Evolutionary conservation across 2,329 filamentous ascomycete species (phyloP).

Genomic region (Aspergillus cejpii): DNA sequence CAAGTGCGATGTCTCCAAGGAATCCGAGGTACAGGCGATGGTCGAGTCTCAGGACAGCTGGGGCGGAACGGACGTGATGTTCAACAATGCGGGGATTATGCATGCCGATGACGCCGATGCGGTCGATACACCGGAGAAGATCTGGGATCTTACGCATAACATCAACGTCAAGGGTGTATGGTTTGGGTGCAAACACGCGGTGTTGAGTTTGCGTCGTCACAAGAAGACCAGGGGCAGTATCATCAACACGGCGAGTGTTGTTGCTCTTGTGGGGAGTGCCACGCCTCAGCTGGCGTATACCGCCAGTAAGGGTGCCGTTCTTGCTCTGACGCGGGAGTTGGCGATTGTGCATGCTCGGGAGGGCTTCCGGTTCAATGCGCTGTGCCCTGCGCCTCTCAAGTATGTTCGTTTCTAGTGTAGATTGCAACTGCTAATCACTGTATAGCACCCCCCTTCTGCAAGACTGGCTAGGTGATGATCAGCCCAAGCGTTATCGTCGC

Average conservation of each 20-base stretch:
- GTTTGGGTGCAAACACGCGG: slow-evolving; percentile 89
- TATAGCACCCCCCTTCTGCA: slow-evolving; percentile 73
- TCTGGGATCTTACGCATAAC: slow-evolving; percentile 89
- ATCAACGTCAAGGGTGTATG: slow-evolving; percentile 99
- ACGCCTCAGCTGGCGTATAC: slow-evolving; percentile 91
- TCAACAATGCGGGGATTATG: slow-evolving; percentile 99
- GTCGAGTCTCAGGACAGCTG: slow-evolving; percentile 70
- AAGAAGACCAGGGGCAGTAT: slow-evolving; percentile 72
- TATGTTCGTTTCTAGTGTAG: slow-evolving; percentile 24
- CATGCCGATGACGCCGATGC: slow-evolving; percentile 75
- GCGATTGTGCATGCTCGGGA: slow-evolving; percentile 89
- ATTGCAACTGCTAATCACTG: background rate
- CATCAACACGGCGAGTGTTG: slow-evolving; percentile 88
- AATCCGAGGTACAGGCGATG: slow-evolving; percentile 67
- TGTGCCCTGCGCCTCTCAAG: slow-evolving; percentile 88
- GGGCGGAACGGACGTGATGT: slow-evolving; percentile 86
- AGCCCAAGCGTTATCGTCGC: slow-evolving; percentile 69
- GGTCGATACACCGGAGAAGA: slow-evolving; percentile 74
- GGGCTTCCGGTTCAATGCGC: slow-evolving; percentile 79
- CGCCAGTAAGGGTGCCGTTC: slow-evolving; percentile 84
- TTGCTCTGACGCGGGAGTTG: slow-evolving; percentile 82
- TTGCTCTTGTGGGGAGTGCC: slow-evolving; percentile 77
- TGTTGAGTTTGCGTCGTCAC: slow-evolving; percentile 71
- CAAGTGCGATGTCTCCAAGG: slow-evolving; percentile 69
- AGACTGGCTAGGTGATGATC: slow-evolving; percentile 86